Evolutionary conservation across 2,329 filamentous ascomycete species (phyloP).

Genomic region (Monosporascus sp.): DNA sequence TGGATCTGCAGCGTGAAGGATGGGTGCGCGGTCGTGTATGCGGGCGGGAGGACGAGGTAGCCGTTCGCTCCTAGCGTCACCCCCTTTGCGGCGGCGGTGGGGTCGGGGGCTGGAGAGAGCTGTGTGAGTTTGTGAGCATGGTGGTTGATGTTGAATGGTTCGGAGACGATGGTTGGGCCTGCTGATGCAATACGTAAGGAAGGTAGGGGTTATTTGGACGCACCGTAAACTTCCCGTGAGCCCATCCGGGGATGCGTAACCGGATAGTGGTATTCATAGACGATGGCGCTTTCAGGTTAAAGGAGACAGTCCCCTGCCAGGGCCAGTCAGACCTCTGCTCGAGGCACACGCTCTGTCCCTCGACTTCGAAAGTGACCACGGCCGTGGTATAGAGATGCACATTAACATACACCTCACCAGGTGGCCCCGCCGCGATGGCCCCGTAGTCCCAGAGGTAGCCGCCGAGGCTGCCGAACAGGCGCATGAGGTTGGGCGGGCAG

Average conservation of each 20-base stretch:
- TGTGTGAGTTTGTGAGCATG: slow-evolving; percentile 6
- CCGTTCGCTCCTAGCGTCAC: slow-evolving; percentile 28
- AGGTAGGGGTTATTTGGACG: slow-evolving; percentile 6
- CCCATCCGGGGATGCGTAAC: slow-evolving; percentile 52
- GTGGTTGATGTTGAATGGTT: not conserved
- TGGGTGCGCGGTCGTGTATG: slow-evolving; percentile 33
- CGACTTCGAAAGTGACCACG: slow-evolving; percentile 33
- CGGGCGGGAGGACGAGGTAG: slow-evolving; percentile 41
- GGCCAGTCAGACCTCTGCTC: slow-evolving; percentile 52
- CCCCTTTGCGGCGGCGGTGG: not conserved
- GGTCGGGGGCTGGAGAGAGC: slow-evolving; percentile 29
- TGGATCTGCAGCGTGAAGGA: slow-evolving; percentile 39
- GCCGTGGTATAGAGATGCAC: slow-evolving; percentile 54
- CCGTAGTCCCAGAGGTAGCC: slow-evolving; percentile 50
- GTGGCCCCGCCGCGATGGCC: not conserved
- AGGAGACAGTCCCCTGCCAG: slow-evolving; percentile 47
- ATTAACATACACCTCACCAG: slow-evolving; percentile 33
- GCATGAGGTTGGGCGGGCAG: slow-evolving; percentile 55
- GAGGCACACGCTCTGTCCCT: slow-evolving; percentile 32
- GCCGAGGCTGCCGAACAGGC: slow-evolving; percentile 50
- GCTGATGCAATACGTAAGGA: slow-evolving; percentile 1
- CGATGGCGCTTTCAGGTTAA: slow-evolving; percentile 32
- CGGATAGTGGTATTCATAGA: slow-evolving; percentile 34
- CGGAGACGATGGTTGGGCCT: slow-evolving; percentile 5
- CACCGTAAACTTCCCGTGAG: slow-evolving; percentile 25